Base-by-base conservation (phyloP, 2,329 filamentous ascomycete genomes). In the Fusarium setosum region DNA sequence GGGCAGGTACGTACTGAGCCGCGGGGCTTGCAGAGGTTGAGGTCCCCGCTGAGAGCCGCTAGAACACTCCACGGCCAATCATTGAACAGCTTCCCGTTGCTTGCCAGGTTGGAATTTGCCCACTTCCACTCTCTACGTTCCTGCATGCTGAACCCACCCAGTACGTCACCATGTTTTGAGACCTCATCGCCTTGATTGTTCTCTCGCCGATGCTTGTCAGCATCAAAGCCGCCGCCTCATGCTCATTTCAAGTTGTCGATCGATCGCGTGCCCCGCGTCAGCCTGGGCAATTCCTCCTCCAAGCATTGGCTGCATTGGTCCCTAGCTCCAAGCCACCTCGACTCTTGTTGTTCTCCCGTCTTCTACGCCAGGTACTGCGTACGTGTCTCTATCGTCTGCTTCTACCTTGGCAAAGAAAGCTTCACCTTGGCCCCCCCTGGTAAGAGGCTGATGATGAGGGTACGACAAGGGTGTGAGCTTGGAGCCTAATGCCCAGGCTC, bases 101-200 rank as follows among this genome's bases (percentile, higher is more conserved):
- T 50, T 53, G 61, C 61, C 49, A 59, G 65, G 65, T 38, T 58
- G 45, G 20, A 67, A 68, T 59, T 56, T 65, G 53, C 50, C 48
- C 40, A 49, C 44, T 48, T 65, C 42, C n/a, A n/a, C 21, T 56
- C 20, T 29, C 47, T 44, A 68, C 31, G 69, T 72, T 72, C 69
- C 69, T 72, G 67, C 65, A 72, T 72, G 56, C 40, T 41, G 47
- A 63, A 67, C 26, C 64, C 68, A 65, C 61, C 23, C n/a, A 42
- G 37, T 72, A 73, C 70, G 70, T 72, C 70, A 72, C 69, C 45
- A 31, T 44, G 42, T 45, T 58, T 44, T 47, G 45, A 56, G 29
- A 48, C 45, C 23, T 48, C 21, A n/a, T 49, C 45, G 35, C 31
- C 31, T 37, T 18, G 20, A 26, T 18, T 35, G 23, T 9, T 17